Evolutionary conservation across 208 protist species (phyloP).

Genomic region (Trypanosoma brucei): DNA sequence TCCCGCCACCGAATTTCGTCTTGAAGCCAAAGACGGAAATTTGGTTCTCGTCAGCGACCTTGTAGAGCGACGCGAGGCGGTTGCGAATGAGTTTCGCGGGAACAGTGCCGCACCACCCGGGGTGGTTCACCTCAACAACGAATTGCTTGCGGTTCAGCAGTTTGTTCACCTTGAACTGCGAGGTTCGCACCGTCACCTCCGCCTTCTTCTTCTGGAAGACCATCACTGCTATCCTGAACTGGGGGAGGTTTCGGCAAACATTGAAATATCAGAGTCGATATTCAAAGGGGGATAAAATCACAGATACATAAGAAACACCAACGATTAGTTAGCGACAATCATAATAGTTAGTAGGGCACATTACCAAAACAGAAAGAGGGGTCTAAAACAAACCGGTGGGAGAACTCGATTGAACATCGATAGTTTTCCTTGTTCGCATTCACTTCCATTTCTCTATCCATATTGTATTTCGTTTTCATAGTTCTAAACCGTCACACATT

Average conservation of each 20-base stretch:
- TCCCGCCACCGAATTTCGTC: constrained; percentile 98
- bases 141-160: constrained; percentile 99
- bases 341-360: too few species aligned
- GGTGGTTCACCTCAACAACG: constrained; percentile 91
- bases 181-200: constrained; percentile 90
- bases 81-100: constrained; percentile 92
- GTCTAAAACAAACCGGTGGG: too few species aligned
- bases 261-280: constrained; percentile 8
- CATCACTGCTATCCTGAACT: constrained; percentile 62
- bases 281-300: constrained; percentile 10
- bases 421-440: neutral
- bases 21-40: constrained; percentile 97
- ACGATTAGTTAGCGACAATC: too few species aligned
- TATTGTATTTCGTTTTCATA: neutral
- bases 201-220: constrained; percentile 92
- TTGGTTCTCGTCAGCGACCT: constrained; percentile 93
- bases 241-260: constrained; percentile 4
- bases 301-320: constrained; percentile 7
- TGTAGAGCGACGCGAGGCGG: constrained; percentile 97
- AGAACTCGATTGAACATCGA: too few species aligned
- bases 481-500: too few species aligned
- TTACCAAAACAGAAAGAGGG: too few species aligned
- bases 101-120: constrained; percentile 89
- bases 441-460: neutral
- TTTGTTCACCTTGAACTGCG: constrained; percentile 99